These are phyloP conservation scores for Mariannaea sp. DNA, from an alignment of 2,329 filamentous ascomycete genomes.

Conservation along the genomic window DNA sequence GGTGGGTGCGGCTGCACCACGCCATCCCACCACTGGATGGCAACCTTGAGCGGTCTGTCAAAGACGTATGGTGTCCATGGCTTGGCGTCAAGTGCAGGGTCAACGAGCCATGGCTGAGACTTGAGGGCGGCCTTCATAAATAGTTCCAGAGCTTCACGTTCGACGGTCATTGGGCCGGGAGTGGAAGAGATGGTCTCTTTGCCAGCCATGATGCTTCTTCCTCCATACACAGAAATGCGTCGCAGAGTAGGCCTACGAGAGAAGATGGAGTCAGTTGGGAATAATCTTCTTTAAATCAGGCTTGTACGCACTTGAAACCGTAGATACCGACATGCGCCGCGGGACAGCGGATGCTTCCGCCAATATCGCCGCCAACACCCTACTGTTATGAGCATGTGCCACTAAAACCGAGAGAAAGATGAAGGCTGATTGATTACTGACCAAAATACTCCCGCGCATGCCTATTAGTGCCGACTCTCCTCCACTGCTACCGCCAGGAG, in stretches of 20 bases:
- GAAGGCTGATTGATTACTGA: slow-evolving; percentile 11
- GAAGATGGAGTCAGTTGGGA: background rate
- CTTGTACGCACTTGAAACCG: slow-evolving; percentile 39
- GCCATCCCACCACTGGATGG: slow-evolving; percentile 62
- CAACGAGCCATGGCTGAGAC: slow-evolving; percentile 42
- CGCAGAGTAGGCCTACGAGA: slow-evolving; percentile 40
- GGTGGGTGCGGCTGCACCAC: slow-evolving; percentile 65
- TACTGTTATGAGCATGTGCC: background rate
- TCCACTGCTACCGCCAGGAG: slow-evolving; percentile 67
- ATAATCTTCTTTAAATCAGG: no score
- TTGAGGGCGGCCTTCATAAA: slow-evolving; percentile 43
- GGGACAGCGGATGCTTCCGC: slow-evolving; percentile 47
- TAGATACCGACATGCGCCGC: slow-evolving; percentile 44
- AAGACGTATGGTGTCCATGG: slow-evolving; percentile 44
- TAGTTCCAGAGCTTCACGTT: slow-evolving; percentile 43
- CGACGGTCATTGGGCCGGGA: slow-evolving; percentile 42
- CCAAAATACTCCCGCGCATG: slow-evolving; percentile 47
- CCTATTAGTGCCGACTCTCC: slow-evolving; percentile 54
- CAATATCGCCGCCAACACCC: slow-evolving; percentile 51
- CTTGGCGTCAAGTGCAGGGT: slow-evolving; percentile 41
- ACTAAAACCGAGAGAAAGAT: background rate
- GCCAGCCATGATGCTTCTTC: slow-evolving; percentile 38
- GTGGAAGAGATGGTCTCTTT: slow-evolving; percentile 44
- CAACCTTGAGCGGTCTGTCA: slow-evolving; percentile 60
- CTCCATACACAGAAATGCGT: slow-evolving; percentile 37